phyloP scores from a whole-genome alignment of 306 rosid genomes.

The Sesbania bispinosa region DNA sequence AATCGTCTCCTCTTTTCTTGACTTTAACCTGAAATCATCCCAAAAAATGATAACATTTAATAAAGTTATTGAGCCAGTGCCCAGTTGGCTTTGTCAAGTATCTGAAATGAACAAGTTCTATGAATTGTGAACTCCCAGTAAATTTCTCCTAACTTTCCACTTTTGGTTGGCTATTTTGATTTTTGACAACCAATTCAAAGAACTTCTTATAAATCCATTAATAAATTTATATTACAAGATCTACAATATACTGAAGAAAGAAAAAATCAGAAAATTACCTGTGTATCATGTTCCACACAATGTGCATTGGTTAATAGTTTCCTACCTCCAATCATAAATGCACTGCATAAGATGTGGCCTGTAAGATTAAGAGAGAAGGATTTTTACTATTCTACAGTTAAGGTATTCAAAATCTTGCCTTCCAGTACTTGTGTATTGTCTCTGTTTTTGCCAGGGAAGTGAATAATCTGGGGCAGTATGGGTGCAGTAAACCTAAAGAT shows the following conservation, averaged over 20 bases:
- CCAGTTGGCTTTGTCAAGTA: background rate
- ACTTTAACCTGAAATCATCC: conserved; percentile 77
- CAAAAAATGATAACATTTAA: conserved; percentile 11
- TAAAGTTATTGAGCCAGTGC: background rate
- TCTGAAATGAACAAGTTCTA: background rate
- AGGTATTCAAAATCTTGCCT: conserved; percentile 60
- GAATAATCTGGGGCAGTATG: conserved; percentile 96
- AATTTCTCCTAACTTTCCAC: conserved; percentile 12
- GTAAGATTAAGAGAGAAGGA: conserved; percentile 27
- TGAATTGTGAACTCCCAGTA: background rate
- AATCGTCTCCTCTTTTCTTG: conserved; percentile 96
- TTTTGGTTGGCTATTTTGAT: background rate
- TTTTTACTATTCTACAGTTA: background rate
- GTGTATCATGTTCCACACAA: conserved; percentile 94
- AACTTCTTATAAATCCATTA: background rate
- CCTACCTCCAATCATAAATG: conserved; percentile 85
- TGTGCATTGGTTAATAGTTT: conserved; percentile 96
- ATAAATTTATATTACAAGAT: conserved; percentile 12
- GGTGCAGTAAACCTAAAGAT: conserved; percentile 86
- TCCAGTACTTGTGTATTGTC: conserved; percentile 95
- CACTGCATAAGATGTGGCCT: conserved; percentile 56
- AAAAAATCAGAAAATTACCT: conserved; percentile 48
- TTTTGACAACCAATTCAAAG: background rate
- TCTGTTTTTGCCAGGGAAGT: conserved; percentile 98
- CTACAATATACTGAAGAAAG: conserved; percentile 23